Evolutionary conservation across 2,329 filamentous ascomycete genomes (phyloP), one percentile per base, ranked within the genome.

Genomic region (Talaromyces marneffei): DNA sequence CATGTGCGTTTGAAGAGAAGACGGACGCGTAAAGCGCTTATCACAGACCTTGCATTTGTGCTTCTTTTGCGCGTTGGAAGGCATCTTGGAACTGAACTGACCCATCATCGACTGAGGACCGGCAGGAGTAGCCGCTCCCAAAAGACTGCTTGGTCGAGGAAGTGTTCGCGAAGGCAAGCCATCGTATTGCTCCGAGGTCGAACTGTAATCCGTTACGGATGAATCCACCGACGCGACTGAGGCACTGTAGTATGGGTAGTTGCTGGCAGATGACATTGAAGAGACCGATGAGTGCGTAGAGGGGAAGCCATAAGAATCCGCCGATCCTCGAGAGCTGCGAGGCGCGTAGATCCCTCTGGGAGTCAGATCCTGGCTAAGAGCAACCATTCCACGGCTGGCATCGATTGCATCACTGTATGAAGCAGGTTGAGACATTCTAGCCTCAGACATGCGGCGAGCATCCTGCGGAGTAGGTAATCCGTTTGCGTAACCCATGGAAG

Each of bases 1-100:
- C 90, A 97, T 97, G 74, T 97, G 93, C 33, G 93, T 97, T 74
- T 97, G 93, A 40, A 97, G 77, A 14, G 93, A 97, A 72, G 92
- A 96, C 1, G 93, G 93, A 59, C 93, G 85, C 2, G 93, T 97
- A 75, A 97, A 97, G 46, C 93, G 87, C 83, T 97, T 97, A 77
- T 97, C 93, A 80, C 93, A 97, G 63, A 97, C 90, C 79, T 96
- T 97, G 85, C 93, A 97, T 82, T 97, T 97, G 80, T 97, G 94
- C 83, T 97, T 97, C 86, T 97, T 97, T 74, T 97, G 92, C 9
- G 93, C 94, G 78, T 91, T 96, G 18, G 91, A 92, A 0, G 92
- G 92, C 57, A 97, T 88, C 78, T 97, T 97, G 65, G 93, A 97
- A 78, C 91, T 97, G 79, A 97, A 97, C 70, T 96, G 92, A 57